Percentiles rank a stretch among this genome's conserved stretches.
Conservation (phyloP, 768 basidiomycete genomes). For the Phylloporus sp. region DNA sequence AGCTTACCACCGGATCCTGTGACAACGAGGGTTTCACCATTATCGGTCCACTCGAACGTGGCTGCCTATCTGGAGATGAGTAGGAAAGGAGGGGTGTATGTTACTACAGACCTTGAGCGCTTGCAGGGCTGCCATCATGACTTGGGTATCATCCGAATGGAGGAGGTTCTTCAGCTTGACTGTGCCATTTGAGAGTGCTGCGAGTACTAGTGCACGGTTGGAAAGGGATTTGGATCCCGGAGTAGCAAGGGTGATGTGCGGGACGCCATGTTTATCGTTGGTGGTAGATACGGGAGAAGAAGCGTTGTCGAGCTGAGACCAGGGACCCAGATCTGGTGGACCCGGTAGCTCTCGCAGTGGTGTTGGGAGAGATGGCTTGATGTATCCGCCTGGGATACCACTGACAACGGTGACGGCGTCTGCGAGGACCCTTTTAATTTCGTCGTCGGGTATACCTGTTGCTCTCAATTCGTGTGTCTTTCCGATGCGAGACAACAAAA, state of each 20-base stretch:
- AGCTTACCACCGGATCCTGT: conserved; percentile 81
- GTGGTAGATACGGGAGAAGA: background rate
- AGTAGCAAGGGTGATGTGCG: conserved; percentile 69
- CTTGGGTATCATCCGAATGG: conserved; percentile 97
- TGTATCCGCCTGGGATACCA: conserved; percentile 44
- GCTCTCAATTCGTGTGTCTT: conserved; percentile 91
- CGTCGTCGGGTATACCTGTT: conserved; percentile 73
- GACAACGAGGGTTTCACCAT: conserved; percentile 92
- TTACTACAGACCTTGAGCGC: conserved; percentile 66
- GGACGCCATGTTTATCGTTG: conserved; percentile 5
- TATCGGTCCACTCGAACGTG: conserved; percentile 91
- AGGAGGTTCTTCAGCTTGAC: conserved; percentile 87
- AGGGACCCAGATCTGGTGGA: conserved; percentile 8
- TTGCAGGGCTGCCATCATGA: conserved; percentile 94
- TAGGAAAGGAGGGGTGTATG: background rate
- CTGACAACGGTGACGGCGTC: conserved; percentile 76
- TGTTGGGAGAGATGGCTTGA: conserved; percentile 45
- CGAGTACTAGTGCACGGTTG: conserved; percentile 89
- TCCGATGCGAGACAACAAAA: conserved; percentile 87
- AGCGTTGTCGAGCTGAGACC: conserved; percentile 21
- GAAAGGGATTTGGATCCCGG: conserved; percentile 97
- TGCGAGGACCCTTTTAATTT: conserved; percentile 78
- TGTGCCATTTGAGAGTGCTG: conserved; percentile 84
- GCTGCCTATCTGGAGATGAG: conserved; percentile 60
- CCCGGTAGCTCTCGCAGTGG: conserved; percentile 27